Conservation (phyloP, 768 basidiomycete species). For the Termitomyces sp. region DNA sequence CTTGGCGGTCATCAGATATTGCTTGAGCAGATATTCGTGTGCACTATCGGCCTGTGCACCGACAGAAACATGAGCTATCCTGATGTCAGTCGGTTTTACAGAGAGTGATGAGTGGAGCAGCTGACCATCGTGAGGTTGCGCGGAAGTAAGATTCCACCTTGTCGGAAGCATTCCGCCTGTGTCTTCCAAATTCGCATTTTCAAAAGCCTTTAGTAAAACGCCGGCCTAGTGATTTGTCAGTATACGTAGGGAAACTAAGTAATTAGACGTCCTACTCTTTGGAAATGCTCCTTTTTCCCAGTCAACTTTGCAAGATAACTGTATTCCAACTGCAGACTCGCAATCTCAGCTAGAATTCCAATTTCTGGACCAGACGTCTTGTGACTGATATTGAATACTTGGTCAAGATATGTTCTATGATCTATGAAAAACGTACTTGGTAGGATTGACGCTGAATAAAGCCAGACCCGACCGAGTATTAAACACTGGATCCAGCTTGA, state of each 20-base stretch:
- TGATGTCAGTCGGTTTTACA: background rate
- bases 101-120: conserved; percentile 6
- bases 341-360: conserved; percentile 71
- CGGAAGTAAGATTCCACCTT: conserved; percentile 46
- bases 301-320: conserved; percentile 78
- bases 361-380: conserved; percentile 25
- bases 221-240: conserved; percentile 31
- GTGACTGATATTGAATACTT: conserved; percentile 19
- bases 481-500: conserved; percentile 69
- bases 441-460: conserved; percentile 61
- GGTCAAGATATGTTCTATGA: background rate
- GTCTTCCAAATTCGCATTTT: conserved; percentile 34
- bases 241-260: background rate
- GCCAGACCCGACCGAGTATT: conserved; percentile 68
- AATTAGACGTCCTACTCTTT: conserved; percentile 35
- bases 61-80: conserved; percentile 44
- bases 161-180: conserved; percentile 64
- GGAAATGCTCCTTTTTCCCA: conserved; percentile 57
- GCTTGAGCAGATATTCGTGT: conserved; percentile 76
- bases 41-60: conserved; percentile 68
- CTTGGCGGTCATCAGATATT: conserved; percentile 61
- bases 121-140: conserved; percentile 42
- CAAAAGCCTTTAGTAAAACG: conserved; percentile 42
- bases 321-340: conserved; percentile 79
- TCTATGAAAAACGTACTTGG: conserved; percentile 32